Evolutionary conservation across 108 stramenopile species (phyloP).

Genomic region (Schizochytrium sp.): DNA sequence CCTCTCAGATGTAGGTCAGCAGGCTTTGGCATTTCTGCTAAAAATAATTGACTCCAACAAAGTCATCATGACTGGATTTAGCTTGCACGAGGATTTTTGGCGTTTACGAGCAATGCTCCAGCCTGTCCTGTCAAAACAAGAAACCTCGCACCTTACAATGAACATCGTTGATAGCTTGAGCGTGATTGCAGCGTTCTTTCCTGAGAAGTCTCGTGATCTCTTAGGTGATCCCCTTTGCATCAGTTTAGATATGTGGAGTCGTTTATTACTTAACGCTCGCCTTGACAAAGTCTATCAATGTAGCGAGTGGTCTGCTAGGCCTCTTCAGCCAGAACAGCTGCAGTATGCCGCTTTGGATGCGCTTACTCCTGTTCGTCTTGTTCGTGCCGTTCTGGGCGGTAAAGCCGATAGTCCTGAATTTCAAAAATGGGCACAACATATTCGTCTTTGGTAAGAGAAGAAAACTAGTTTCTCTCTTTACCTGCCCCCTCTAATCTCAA

Average conservation of each 20-base stretch:
- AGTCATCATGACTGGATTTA: constrained; percentile 21
- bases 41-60: constrained; percentile 9
- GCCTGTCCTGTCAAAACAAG: background rate
- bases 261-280: background rate
- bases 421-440: background rate
- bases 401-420: background rate
- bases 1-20: background rate
- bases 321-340: background rate
- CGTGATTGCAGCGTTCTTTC: constrained; percentile 4
- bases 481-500: too few relatives aligned
- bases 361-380: constrained; percentile 24
- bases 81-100: constrained; percentile 35
- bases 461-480: too few relatives aligned
- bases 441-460: too few relatives aligned
- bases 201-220: background rate
- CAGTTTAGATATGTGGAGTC: background rate
- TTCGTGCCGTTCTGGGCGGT: background rate
- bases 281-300: constrained; percentile 51
- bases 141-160: background rate
- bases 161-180: background rate
- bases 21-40: background rate
- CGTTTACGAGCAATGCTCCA: constrained; percentile 30
- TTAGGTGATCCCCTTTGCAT: background rate
- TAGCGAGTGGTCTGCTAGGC: constrained; percentile 39
- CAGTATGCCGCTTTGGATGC: constrained; percentile 36